Evolutionary conservation across 2,329 filamentous ascomycete species (phyloP).

Genomic region (Lasiodiplodia gonubiensis): DNA sequence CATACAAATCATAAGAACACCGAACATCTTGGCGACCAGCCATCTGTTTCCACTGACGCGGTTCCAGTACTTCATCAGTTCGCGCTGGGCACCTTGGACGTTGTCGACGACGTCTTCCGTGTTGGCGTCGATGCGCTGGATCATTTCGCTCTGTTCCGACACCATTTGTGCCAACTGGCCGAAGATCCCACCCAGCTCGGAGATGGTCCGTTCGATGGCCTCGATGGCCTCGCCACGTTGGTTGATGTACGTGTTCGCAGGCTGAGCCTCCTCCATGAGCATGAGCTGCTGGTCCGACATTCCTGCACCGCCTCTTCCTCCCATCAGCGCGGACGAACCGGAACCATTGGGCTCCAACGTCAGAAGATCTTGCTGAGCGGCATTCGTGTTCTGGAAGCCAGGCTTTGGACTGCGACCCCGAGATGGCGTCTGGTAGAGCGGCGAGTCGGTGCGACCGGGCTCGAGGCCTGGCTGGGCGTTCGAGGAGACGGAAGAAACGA

Average conservation of each 20-base stretch:
- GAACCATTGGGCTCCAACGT: conserved; percentile 74
- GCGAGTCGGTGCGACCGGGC: conserved; percentile 77
- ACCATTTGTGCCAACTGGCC: conserved; percentile 96
- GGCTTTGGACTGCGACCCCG: conserved; percentile 62
- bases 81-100: conserved; percentile 92
- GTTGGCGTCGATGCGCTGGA: conserved; percentile 95
- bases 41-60: conserved; percentile 93
- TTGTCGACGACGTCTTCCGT: conserved; percentile 98
- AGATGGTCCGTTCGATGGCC: conserved; percentile 93
- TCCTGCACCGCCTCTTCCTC: conserved; percentile 34
- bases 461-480: conserved; percentile 54
- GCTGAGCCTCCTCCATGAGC: conserved; percentile 90
- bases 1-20: conserved; percentile 89
- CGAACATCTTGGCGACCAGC: conserved; percentile 84
- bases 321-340: conserved; percentile 34
- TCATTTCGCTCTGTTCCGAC: conserved; percentile 95
- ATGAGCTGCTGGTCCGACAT: conserved; percentile 81
- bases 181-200: conserved; percentile 89
- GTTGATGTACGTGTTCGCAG: conserved; percentile 86
- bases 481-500: conserved; percentile 87
- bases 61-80: conserved; percentile 96
- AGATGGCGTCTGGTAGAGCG: conserved; percentile 80
- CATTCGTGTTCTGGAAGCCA: conserved; percentile 53
- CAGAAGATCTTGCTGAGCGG: conserved; percentile 68
- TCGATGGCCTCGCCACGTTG: conserved; percentile 95